These are phyloP conservation scores for Hypoxylon rubiginosum DNA, from an alignment of 2,329 filamentous ascomycete species.

Conservation along the genomic window DNA sequence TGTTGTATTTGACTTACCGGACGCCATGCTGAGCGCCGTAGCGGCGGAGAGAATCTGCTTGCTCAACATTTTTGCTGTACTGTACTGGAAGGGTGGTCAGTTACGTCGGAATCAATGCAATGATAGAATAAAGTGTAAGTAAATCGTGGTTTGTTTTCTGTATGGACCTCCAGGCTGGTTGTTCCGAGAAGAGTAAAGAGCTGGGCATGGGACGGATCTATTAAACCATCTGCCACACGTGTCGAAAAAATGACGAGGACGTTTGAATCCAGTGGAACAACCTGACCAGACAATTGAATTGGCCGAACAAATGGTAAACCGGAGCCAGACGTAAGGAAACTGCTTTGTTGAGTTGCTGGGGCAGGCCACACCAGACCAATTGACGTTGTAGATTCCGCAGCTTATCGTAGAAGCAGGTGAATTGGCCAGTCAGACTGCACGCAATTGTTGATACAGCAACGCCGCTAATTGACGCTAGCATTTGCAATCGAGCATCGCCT, in stretches of 20 bases:
- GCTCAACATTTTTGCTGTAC: conserved; percentile 64
- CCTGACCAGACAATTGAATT: neutral
- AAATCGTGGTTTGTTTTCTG: conserved; percentile 20
- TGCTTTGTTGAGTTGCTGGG: neutral
- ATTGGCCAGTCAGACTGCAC: neutral
- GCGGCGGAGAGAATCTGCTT: conserved; percentile 61
- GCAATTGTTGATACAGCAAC: conserved; percentile 1
- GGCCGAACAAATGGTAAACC: neutral
- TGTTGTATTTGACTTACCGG: conserved; percentile 55
- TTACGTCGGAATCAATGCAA: conserved; percentile 9
- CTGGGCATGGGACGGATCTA: neutral
- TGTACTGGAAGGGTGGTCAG: conserved; percentile 43
- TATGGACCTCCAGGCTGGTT: neutral
- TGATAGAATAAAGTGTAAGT: neutral
- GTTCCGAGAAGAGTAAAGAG: conserved; percentile 7
- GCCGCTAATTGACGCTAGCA: neutral
- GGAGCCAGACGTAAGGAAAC: neutral
- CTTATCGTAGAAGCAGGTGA: neutral
- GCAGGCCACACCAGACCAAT: neutral
- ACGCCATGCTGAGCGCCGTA: conserved; percentile 59
- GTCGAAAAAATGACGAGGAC: neutral
- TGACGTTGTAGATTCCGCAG: neutral
- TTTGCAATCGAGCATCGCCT: neutral
- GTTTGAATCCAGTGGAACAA: neutral
- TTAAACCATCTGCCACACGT: neutral